These are phyloP conservation scores for Naegleria lovaniensis DNA, from an alignment of 208 protist genomes.

Conservation along the genomic window DNA sequence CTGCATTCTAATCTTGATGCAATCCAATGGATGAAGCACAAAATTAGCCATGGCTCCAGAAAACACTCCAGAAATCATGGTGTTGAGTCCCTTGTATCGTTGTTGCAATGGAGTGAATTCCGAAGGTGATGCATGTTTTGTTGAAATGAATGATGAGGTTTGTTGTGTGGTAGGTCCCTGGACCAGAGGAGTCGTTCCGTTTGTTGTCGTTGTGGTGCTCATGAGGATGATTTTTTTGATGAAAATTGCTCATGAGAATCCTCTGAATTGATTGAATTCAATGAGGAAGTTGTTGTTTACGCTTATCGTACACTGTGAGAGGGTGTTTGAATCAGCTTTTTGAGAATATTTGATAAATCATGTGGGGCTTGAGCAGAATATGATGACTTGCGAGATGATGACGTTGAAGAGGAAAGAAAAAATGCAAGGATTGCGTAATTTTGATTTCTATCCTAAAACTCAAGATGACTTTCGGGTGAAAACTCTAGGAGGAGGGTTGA, in stretches of 20 bases:
- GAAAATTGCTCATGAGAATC: too few species aligned
- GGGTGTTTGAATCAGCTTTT: neutral
- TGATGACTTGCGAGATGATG: too few species aligned
- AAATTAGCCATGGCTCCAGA: neutral
- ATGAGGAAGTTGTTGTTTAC: too few species aligned
- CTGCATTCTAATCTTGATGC: neutral
- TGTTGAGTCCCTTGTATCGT: neutral
- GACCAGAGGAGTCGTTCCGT: too few species aligned
- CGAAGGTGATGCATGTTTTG: neutral
- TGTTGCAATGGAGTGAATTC: neutral
- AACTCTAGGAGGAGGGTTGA: conserved; percentile 51
- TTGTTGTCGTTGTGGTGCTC: neutral
- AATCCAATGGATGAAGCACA: neutral
- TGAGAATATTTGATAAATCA: too few species aligned
- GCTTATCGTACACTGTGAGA: neutral
- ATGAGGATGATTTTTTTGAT: neutral
- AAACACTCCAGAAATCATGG: neutral
- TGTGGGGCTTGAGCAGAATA: too few species aligned
- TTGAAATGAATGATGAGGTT: neutral
- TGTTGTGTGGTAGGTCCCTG: neutral
- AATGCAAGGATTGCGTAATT: conserved; percentile 35
- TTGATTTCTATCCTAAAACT: conserved; percentile 81
- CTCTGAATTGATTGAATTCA: too few species aligned
- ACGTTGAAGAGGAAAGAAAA: neutral
- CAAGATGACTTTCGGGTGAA: conserved; percentile 64